These are phyloP conservation scores for Chlamydomonas reinhardtii DNA, from an alignment of 163 green algal species.

Conservation along the genomic window DNA sequence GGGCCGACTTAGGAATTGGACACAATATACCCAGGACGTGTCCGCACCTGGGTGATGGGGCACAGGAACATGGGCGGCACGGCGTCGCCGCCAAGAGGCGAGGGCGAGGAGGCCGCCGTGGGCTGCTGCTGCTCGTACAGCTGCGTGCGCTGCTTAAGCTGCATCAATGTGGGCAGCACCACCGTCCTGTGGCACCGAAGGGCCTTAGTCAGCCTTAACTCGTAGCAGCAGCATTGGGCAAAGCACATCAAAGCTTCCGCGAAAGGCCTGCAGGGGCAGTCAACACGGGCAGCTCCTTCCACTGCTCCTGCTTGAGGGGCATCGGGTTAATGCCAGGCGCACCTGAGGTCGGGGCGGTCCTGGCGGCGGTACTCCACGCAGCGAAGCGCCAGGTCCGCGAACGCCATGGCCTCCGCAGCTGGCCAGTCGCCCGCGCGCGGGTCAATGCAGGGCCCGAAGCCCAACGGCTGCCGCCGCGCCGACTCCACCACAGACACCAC, in stretches of 20 bases:
- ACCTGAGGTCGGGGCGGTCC: slow-evolving; percentile 57
- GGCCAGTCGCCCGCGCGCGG: slow-evolving; percentile 58
- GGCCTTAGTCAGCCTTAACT: too few species aligned
- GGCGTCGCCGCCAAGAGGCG: not conserved
- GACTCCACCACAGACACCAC: slow-evolving; percentile 28
- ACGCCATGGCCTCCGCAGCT: slow-evolving; percentile 54
- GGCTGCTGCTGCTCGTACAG: slow-evolving; percentile 40
- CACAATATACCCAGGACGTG: too few species aligned
- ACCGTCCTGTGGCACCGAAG: slow-evolving; percentile 5
- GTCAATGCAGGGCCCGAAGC: slow-evolving; percentile 58
- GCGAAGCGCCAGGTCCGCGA: slow-evolving; percentile 64
- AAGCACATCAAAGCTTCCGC: too few species aligned
- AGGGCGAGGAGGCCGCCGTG: not conserved
- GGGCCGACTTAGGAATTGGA: too few species aligned
- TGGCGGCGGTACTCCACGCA: slow-evolving; percentile 52
- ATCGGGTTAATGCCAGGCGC: not conserved
- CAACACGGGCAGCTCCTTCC: too few species aligned
- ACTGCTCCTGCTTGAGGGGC: too few species aligned
- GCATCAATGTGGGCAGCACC: slow-evolving; percentile 44
- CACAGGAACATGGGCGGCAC: slow-evolving; percentile 70
- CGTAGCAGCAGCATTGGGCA: too few species aligned
- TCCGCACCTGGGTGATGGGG: slow-evolving; percentile 69
- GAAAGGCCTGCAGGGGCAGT: too few species aligned
- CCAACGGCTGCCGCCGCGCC: slow-evolving; percentile 20
- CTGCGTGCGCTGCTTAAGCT: slow-evolving; percentile 45